These are phyloP conservation scores for Populus euphratica DNA, from an alignment of 345 rosid species.

Conservation along the genomic window DNA sequence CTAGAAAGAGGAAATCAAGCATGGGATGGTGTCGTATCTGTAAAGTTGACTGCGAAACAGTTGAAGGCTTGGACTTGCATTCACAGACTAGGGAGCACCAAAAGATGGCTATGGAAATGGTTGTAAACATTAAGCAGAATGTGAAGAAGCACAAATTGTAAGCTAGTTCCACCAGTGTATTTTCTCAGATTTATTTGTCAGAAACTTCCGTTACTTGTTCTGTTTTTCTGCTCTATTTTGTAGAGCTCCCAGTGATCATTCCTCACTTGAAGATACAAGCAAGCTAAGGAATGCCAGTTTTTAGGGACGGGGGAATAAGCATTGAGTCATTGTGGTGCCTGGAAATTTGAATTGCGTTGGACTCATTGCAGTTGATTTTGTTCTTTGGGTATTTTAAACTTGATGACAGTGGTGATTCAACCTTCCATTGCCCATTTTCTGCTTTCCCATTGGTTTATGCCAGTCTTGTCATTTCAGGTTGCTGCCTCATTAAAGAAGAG, in stretches of 20 bases:
- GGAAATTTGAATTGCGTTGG: conserved; percentile 13
- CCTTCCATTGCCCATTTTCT: conserved; percentile 35
- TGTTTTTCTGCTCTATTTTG: conserved; percentile 19
- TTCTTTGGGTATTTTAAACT: conserved; percentile 35
- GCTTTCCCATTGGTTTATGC: conserved; percentile 41
- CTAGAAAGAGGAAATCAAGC: conserved; percentile 52
- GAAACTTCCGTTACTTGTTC: not conserved
- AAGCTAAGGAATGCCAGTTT: conserved; percentile 35
- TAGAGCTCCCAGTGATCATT: conserved; percentile 38
- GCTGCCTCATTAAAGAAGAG: conserved; percentile 45
- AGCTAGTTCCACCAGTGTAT: conserved; percentile 12
- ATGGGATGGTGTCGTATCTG: conserved; percentile 84
- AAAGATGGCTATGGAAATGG: conserved; percentile 65
- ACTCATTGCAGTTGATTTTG: conserved; percentile 27
- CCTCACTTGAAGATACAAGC: conserved; percentile 43
- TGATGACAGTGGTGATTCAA: conserved; percentile 31
- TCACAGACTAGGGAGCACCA: conserved; percentile 76
- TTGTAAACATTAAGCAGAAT: conserved; percentile 51
- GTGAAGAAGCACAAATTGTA: conserved; percentile 71
- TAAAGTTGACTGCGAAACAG: conserved; percentile 70
- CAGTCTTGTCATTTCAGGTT: conserved; percentile 49
- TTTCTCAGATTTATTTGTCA: conserved; percentile 1
- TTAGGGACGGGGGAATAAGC: conserved; percentile 48
- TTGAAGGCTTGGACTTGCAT: conserved; percentile 68
- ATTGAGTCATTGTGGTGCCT: conserved; percentile 24